phyloP scores from a whole-genome alignment of 305 asterid genomes.

The Plantago lanceolata region DNA sequence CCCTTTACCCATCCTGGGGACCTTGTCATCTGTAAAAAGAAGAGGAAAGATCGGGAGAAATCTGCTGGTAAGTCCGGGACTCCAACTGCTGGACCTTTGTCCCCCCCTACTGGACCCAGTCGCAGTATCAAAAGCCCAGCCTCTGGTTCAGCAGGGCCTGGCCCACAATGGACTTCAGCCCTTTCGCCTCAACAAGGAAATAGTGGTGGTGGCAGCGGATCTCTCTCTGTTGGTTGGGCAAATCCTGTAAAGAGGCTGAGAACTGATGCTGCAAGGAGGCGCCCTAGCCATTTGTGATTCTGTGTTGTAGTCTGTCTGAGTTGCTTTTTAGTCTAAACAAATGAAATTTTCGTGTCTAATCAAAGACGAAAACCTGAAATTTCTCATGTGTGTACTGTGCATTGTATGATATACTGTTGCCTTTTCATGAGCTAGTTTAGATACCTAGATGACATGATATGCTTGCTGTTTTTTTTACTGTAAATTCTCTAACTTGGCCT shows the following conservation, averaged over 20 bases:
- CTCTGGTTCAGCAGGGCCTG: conserved; percentile 20
- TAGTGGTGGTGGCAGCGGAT: conserved; percentile 44
- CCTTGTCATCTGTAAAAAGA: conserved; percentile 91
- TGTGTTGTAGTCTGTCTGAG: conserved; percentile 7
- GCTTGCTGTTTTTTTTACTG: background rate
- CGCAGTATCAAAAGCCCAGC: conserved; percentile 61
- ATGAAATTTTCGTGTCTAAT: conserved; percentile 1
- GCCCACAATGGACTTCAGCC: conserved; percentile 20
- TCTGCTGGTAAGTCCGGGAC: conserved; percentile 43
- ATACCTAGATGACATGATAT: background rate
- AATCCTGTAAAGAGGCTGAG: conserved; percentile 94
- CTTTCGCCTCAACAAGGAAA: conserved; percentile 61
- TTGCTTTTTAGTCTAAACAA: conserved; percentile 5
- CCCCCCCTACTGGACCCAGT: conserved; percentile 64
- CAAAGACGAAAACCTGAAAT: background rate
- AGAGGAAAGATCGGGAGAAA: conserved; percentile 90
- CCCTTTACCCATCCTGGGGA: conserved; percentile 87
- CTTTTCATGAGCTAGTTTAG: background rate
- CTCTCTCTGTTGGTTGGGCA: conserved; percentile 80
- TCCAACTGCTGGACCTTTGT: conserved; percentile 56
- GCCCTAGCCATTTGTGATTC: conserved; percentile 71
- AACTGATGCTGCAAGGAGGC: conserved; percentile 79
- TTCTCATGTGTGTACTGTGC: background rate
- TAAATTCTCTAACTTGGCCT: background rate
- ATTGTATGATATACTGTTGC: background rate